These are phyloP conservation scores for Plasmodium vinckei DNA, from an alignment of 169 alveolate genomes.

Conservation along the genomic window DNA sequence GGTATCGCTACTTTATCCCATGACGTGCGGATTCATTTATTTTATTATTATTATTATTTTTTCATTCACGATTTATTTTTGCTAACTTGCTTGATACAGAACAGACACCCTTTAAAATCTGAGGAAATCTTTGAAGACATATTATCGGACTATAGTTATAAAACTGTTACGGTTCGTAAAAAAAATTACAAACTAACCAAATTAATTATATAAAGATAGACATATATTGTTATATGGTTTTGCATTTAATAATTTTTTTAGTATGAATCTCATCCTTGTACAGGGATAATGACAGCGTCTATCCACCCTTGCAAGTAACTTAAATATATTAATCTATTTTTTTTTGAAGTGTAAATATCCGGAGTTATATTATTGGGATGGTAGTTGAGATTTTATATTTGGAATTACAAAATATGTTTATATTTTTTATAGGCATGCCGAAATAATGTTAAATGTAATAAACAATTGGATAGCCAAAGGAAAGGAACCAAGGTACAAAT, in stretches of 20 bases:
- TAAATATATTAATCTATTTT: background rate
- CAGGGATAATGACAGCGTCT: constrained; percentile 85
- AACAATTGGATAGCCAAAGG: constrained; percentile 64
- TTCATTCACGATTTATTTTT: constrained; percentile 2
- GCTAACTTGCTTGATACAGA: constrained; percentile 29
- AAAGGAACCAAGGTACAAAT: constrained; percentile 56
- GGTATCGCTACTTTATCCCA: background rate
- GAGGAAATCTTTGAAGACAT: constrained; percentile 92
- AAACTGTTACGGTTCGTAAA: constrained; percentile 89
- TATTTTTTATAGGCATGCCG: constrained; percentile 55
- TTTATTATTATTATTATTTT: background rate
- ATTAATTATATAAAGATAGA: background rate
- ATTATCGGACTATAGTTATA: constrained; percentile 91
- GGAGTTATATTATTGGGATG: background rate
- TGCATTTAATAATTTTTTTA: background rate
- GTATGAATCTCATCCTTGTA: constrained; percentile 89
- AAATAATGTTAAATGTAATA: constrained; percentile 44
- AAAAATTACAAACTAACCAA: no score
- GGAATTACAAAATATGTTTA: no score
- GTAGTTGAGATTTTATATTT: no score
- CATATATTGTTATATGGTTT: background rate
- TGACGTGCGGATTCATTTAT: background rate
- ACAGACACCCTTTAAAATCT: constrained; percentile 87
- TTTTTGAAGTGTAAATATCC: background rate
- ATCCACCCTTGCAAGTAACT: constrained; percentile 91